Conservation (phyloP, 1,284 basidiomycete genomes). For the Apiotrichum gracile region DNA sequence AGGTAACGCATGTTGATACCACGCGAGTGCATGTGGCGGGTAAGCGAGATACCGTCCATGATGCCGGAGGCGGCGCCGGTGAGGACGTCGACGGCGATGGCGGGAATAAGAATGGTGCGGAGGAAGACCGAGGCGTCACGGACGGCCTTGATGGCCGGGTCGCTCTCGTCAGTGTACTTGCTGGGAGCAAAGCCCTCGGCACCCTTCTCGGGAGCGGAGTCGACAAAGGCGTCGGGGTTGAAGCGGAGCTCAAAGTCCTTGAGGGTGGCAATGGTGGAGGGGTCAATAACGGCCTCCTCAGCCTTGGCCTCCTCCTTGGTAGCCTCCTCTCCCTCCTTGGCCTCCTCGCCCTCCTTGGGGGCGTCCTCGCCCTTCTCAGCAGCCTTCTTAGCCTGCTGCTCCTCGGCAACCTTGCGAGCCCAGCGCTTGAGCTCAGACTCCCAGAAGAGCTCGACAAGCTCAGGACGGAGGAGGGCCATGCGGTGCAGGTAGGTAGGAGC, state of each 20-base stretch:
- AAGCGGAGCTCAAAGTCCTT: slow-evolving; percentile 52
- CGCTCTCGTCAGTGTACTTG: slow-evolving; percentile 49
- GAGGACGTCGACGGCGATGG: slow-evolving; percentile 51
- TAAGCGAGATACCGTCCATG: slow-evolving; percentile 52
- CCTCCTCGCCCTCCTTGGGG: slow-evolving; percentile 14
- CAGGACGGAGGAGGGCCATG: slow-evolving; percentile 54
- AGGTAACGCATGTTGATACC: slow-evolving; percentile 59
- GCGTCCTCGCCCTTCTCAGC: slow-evolving; percentile 18
- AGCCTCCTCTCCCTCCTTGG: slow-evolving; percentile 18
- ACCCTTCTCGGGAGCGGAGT: slow-evolving; percentile 22
- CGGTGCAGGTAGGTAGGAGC: slow-evolving; percentile 51
- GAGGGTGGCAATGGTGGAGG: slow-evolving; percentile 23
- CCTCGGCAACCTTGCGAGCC: slow-evolving; percentile 49
- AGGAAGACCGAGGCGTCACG: slow-evolving; percentile 53
- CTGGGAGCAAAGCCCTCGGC: slow-evolving; percentile 22
- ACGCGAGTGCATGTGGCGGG: slow-evolving; percentile 51
- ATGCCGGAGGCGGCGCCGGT: slow-evolving; percentile 48
- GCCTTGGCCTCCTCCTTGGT: slow-evolving; percentile 16
- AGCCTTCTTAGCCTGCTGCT: slow-evolving; percentile 27
- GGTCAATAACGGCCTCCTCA: slow-evolving; percentile 14
- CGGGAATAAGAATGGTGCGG: slow-evolving; percentile 49
- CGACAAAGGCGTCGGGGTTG: slow-evolving; percentile 57
- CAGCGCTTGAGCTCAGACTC: slow-evolving; percentile 53
- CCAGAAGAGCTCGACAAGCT: slow-evolving; percentile 54
- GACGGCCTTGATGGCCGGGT: slow-evolving; percentile 52